These are phyloP conservation scores for Sporothrix luriei DNA, from an alignment of 2,329 filamentous ascomycete species.

Conservation along the genomic window DNA sequence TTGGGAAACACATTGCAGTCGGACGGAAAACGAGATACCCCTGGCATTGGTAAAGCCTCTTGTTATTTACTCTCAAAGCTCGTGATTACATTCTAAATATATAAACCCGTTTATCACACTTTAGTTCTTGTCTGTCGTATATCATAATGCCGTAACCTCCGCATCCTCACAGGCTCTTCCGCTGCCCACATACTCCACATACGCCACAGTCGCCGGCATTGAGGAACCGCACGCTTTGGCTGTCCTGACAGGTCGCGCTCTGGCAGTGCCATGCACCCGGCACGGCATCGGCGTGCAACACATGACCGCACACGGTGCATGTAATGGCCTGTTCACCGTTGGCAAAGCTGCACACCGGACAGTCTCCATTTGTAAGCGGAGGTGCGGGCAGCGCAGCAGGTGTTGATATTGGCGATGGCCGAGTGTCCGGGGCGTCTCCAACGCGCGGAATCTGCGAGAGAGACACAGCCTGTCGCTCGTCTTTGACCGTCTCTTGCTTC, in stretches of 20 bases:
- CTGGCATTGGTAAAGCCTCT: not conserved
- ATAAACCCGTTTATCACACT: not conserved
- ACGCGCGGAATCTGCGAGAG: conserved; percentile 14
- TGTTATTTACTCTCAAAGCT: not conserved
- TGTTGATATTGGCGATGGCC: not conserved
- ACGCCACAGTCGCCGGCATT: conserved; percentile 70
- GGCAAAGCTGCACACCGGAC: conserved; percentile 68
- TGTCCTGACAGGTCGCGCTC: conserved; percentile 57
- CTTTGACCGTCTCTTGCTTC: not conserved
- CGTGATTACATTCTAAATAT: not conserved
- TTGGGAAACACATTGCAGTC: not conserved
- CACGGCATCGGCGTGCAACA: conserved; percentile 60
- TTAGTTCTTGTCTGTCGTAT: not conserved
- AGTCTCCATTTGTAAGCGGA: conserved; percentile 40
- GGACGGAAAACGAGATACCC: conserved; percentile 7
- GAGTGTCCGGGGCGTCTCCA: not conserved
- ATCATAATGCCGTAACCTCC: not conserved
- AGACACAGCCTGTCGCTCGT: not conserved
- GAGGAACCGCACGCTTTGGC: conserved; percentile 58
- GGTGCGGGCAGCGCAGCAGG: not conserved
- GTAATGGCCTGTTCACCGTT: conserved; percentile 60
- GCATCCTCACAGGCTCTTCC: conserved; percentile 7
- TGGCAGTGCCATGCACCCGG: conserved; percentile 66
- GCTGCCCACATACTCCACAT: conserved; percentile 68
- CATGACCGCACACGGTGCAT: conserved; percentile 71